Base-by-base conservation (phyloP, 768 basidiomycete genomes). In the Mycena rosella region DNA sequence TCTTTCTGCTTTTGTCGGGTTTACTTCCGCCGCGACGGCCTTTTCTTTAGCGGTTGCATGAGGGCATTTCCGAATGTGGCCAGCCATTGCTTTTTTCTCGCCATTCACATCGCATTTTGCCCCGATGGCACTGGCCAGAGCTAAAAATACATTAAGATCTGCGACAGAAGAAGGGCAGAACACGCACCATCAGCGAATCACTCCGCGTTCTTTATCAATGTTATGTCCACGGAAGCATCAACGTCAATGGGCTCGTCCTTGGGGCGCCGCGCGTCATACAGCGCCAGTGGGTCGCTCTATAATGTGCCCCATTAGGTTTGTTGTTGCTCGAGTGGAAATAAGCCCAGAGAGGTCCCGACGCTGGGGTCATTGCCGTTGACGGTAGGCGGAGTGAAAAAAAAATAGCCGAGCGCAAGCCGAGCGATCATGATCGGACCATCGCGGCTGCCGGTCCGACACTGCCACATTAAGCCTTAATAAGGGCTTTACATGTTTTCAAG, bases 241-340 rank as follows among this genome's bases (percentile, higher is more conserved):
- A 63, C 18, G 44, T 44, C 18, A 10, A 55, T 55, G n/a, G 51
- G 7, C n/a, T n/a, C 61, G n/a, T 36, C 18, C 1, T 40, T 7
- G 5, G 61, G 61, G 17, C 61, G 27, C 34, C 47, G 34, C 14
- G 54, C 55, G 20, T 64, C 10, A 64, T 57, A 24, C 63, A 65
- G 32, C 48, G 63, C 63, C 63, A 65, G 27, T 65, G 63, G 17
- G 54, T 57, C 20, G 47, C 63, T 29, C 55, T 20, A 48, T 65
- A 3, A n/a, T 65, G 36, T 40, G 27, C 34, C 49, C 49, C n/a
- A 36, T 38, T 38, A 14, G 38, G 38, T 14, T 38, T 38, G 38
- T 38, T 15, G 38, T 10, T 15, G 14, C 38, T 57, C 17, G 1
- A 14, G 26, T 65, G 55, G 48, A 65, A 65, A 3, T 36, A 0